A percentile compares a stretch with the other conserved stretches of the same genome.
phyloP scores from a whole-genome alignment of 768 basidiomycete species.

The Cubamyces sp. region DNA sequence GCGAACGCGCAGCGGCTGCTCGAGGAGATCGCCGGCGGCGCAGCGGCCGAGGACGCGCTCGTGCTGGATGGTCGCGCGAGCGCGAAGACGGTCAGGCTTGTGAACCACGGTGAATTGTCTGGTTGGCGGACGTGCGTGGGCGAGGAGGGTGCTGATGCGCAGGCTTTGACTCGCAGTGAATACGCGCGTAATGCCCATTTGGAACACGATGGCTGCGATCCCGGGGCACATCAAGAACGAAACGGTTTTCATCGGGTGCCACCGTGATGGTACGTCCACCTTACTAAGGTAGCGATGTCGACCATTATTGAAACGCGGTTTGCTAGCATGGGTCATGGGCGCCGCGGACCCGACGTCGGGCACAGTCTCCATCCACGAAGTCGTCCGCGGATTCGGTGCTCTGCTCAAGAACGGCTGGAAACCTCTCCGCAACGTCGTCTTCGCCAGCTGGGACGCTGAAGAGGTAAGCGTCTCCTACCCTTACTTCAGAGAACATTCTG shows the following conservation, averaged over 20 bases:
- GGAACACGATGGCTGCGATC: conserved; percentile 86
- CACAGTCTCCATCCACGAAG: conserved; percentile 76
- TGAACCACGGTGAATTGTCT: conserved; percentile 58
- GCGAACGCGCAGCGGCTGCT: conserved; percentile 70
- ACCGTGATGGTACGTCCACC: conserved; percentile 70
- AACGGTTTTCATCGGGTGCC: conserved; percentile 86
- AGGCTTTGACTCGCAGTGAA: conserved; percentile 51
- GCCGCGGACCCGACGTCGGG: conserved; percentile 82
- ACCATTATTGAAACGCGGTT: not conserved
- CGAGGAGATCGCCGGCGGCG: conserved; percentile 48
- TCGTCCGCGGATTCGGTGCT: conserved; percentile 73
- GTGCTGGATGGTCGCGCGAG: conserved; percentile 55
- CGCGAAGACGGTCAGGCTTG: conserved; percentile 50
- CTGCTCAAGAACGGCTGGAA: conserved; percentile 83
- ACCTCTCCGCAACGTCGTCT: conserved; percentile 75
- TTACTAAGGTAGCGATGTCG: too few relatives aligned
- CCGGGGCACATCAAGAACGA: conserved; percentile 86
- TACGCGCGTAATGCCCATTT: conserved; percentile 81
- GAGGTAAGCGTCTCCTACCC: conserved; percentile 42
- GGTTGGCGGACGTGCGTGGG: conserved; percentile 53
- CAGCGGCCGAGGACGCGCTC: conserved; percentile 45
- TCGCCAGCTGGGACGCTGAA: conserved; percentile 85
- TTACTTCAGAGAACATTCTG: not conserved
- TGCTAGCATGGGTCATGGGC: conserved; percentile 71
- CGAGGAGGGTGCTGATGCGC: not conserved